phyloP scores from a whole-genome alignment of 1,284 basidiomycete species.

The Apiotrichum mycotoxinovorans region DNA sequence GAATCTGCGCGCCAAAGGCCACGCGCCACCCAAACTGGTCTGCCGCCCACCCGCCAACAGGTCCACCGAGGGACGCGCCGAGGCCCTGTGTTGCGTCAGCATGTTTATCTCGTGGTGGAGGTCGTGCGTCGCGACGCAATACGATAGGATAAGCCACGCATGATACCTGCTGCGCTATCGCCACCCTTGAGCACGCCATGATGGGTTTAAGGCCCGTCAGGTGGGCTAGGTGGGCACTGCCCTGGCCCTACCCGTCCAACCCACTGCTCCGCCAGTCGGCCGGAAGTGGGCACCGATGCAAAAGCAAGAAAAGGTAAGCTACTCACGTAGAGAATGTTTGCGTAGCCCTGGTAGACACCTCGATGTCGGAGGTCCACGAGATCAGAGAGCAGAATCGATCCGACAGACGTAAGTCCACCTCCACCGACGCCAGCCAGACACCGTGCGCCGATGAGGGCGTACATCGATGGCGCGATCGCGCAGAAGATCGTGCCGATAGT shows the following conservation, averaged over 20 bases:
- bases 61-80: slow-evolving; percentile 70
- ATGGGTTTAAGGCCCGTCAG: no score
- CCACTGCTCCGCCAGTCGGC: no score
- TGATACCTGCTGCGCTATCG: no score
- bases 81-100: slow-evolving; percentile 9
- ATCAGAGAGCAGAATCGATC: slow-evolving; percentile 44
- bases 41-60: slow-evolving; percentile 79
- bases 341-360: slow-evolving; percentile 84
- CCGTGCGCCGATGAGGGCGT: slow-evolving; percentile 68
- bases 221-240: no score
- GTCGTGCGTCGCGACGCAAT: no score
- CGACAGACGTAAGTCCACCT: slow-evolving; percentile 36
- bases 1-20: slow-evolving; percentile 62
- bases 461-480: slow-evolving; percentile 78
- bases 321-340: slow-evolving; percentile 61
- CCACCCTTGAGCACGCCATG: no score
- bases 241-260: no score
- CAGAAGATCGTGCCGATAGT: slow-evolving; percentile 76
- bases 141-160: no score
- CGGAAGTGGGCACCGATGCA: no score
- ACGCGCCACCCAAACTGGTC: slow-evolving; percentile 71
- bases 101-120: no score
- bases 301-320: not conserved
- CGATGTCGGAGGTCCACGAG: slow-evolving; percentile 71
- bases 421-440: slow-evolving; percentile 84